phyloP scores from a whole-genome alignment of 805 yeast species.

The Suhomyces emberorum region DNA sequence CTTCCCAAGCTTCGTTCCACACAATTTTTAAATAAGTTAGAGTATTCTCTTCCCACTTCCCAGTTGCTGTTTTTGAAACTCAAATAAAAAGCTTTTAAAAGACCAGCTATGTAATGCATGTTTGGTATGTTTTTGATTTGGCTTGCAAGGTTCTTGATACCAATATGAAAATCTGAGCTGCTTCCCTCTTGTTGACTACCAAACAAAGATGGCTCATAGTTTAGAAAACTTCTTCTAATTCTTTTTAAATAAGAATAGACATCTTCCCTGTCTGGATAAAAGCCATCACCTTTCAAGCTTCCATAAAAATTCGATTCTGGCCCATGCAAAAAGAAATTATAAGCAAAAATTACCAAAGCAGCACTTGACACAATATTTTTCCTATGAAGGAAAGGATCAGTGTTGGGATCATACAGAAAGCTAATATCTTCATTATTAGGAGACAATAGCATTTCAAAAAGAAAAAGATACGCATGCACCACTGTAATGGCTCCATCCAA shows the following conservation, averaged over 20 bases:
- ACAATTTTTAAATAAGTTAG: slow-evolving; percentile 52
- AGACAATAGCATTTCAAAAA: slow-evolving; percentile 59
- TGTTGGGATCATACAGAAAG: slow-evolving; percentile 47
- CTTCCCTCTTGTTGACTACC: slow-evolving; percentile 2
- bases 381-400: slow-evolving; percentile 43
- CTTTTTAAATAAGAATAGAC: slow-evolving; percentile 51
- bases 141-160: slow-evolving; percentile 40
- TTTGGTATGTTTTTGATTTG: slow-evolving; percentile 37
- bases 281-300: slow-evolving; percentile 9
- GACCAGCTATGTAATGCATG: slow-evolving; percentile 53
- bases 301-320: slow-evolving; percentile 37
- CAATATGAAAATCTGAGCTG: slow-evolving; percentile 39
- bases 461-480: slow-evolving; percentile 57
- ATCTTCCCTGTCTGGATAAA: slow-evolving; percentile 39
- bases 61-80: slow-evolving; percentile 40
- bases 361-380: slow-evolving; percentile 42
- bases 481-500: slow-evolving; percentile 28
- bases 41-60: slow-evolving; percentile 57
- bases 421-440: slow-evolving; percentile 49
- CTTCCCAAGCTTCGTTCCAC: slow-evolving; percentile 53
- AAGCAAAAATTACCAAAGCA: slow-evolving; percentile 50
- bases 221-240: slow-evolving; percentile 41
- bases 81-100: slow-evolving; percentile 45
- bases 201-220: slow-evolving; percentile 23
- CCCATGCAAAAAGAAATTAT: slow-evolving; percentile 46